Evolutionary conservation across 164 flowering plant genomes (phyloP).

Genomic region (Magnolia kwangsiensis): DNA sequence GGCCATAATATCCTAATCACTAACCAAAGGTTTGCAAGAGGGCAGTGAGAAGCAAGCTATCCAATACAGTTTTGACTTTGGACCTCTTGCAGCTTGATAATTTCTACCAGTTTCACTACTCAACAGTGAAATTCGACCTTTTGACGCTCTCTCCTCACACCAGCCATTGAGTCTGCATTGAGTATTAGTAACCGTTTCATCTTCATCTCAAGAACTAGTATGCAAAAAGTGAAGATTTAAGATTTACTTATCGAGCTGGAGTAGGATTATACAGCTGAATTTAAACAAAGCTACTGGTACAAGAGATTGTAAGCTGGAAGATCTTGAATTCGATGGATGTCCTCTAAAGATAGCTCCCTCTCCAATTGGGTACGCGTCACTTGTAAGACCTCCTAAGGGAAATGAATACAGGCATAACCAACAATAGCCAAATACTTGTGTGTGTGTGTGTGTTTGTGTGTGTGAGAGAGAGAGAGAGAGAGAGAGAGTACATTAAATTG

Average conservation of each 20-base stretch:
- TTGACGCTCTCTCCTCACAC: background rate
- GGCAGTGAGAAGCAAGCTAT: background rate
- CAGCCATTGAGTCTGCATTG: background rate
- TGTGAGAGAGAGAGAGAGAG: conserved; percentile 18
- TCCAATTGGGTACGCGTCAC: conserved; percentile 76
- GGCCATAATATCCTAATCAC: background rate
- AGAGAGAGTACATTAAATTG: conserved; percentile 72
- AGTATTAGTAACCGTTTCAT: background rate
- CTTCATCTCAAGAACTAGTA: background rate
- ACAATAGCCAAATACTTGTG: background rate
- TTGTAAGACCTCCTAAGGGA: conserved; percentile 78
- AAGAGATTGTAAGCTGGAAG: conserved; percentile 86
- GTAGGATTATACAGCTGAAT: background rate
- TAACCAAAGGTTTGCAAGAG: background rate
- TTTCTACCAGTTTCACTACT: background rate
- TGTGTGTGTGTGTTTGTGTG: background rate
- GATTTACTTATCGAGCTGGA: background rate
- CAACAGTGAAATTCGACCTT: background rate
- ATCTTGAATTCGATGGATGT: conserved; percentile 63
- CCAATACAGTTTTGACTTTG: background rate
- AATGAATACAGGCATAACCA: background rate
- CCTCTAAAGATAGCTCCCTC: conserved; percentile 82
- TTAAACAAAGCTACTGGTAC: conserved; percentile 40
- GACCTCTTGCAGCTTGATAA: background rate
- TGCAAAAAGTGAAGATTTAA: background rate